Base-by-base conservation (phyloP, 192 early-diverging fungal genomes). In the Podila minutissima region DNA sequence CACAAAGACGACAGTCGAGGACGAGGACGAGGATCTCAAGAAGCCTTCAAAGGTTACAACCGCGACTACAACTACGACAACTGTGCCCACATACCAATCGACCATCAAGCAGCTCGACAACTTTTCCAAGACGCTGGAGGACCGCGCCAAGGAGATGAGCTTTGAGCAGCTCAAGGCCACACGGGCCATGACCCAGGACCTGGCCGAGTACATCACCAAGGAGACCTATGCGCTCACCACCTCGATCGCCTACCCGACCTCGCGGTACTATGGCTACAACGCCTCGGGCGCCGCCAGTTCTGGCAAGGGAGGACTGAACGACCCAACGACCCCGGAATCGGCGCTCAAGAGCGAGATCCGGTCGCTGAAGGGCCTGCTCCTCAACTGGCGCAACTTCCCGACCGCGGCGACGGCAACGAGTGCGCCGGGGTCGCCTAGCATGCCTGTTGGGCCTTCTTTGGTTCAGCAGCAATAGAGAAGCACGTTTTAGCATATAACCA, bases 321-420 rank as follows among this genome's bases (percentile, higher is more conserved):
- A 81, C 8, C 66, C 77, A 4, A 69, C 75, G 0, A 67, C 77
- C 2, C 77, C 74, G 5, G 75, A 83, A 38, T 59, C 72, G 11
- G 79, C 74, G 29, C 65, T 88, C 53, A 88, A 88, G 73, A 83
- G 79, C 22, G 86, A 88, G 50, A 88, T 88, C 51, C 70, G 84
- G 48, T 83, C 83, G 5, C 68, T 88, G 51, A 88, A 88, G 57
- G 86, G 84, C 0, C 48, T 82, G 38, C 63, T 88, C 33, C 70
- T 88, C 13, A 88, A 84, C 58, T 83, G 86, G 72, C 69, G 86
- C 31, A 88, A 86, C 41, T 88, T 88, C 32, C 86, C 86, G 12
- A 63, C 64, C 12, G 70, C 71, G 15, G 67, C 67, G 53, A 69
- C 71, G 15, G 71, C 67, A 51, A 69, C 37, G 10, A 28, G 53